Evolutionary conservation across 495 filamentous ascomycete genomes (phyloP).

Genomic region (Hypoxylon rickii): DNA sequence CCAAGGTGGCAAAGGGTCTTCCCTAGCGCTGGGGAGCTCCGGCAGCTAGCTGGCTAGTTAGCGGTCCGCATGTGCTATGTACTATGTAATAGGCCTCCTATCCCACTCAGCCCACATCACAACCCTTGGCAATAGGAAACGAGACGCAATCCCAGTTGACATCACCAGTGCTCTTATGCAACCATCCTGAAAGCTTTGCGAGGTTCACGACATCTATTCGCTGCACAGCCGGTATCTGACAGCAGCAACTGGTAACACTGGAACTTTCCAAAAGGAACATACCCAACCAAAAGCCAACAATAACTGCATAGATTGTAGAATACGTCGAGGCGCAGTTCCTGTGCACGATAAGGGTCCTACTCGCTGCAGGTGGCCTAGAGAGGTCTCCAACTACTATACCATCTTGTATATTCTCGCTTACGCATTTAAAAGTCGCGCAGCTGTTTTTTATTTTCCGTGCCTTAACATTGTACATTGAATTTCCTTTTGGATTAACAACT

Average conservation of each 20-base stretch:
- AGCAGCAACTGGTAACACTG: background rate
- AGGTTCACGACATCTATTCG: slow-evolving; percentile 20
- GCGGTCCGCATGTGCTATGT: no score
- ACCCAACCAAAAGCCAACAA: slow-evolving; percentile 3
- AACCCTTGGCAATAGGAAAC: slow-evolving; percentile 24
- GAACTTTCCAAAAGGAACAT: slow-evolving; percentile 14
- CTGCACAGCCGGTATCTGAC: slow-evolving; percentile 17
- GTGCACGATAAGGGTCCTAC: slow-evolving; percentile 20
- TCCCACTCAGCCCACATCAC: slow-evolving; percentile 17
- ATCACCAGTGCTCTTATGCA: slow-evolving; percentile 32
- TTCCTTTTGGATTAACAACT: slow-evolving; percentile 14
- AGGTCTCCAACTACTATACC: slow-evolving; percentile 21
- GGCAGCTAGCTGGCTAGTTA: no score
- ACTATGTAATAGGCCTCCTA: slow-evolving; percentile 32
- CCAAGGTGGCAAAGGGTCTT: slow-evolving; percentile 19
- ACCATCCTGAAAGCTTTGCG: slow-evolving; percentile 9
- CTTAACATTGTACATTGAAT: slow-evolving; percentile 6
- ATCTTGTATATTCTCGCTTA: background rate
- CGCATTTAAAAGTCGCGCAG: slow-evolving; percentile 27
- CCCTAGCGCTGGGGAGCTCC: slow-evolving; percentile 10
- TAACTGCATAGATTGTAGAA: slow-evolving; percentile 26
- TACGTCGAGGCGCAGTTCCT: slow-evolving; percentile 38
- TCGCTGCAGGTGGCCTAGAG: slow-evolving; percentile 1
- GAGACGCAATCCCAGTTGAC: slow-evolving; percentile 24
- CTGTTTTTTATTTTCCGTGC: slow-evolving; percentile 2